Percentiles rank a stretch among this genome's conserved stretches.
Conservation (phyloP, 352 stramenopile species). For the Phytophthora syringae region DNA sequence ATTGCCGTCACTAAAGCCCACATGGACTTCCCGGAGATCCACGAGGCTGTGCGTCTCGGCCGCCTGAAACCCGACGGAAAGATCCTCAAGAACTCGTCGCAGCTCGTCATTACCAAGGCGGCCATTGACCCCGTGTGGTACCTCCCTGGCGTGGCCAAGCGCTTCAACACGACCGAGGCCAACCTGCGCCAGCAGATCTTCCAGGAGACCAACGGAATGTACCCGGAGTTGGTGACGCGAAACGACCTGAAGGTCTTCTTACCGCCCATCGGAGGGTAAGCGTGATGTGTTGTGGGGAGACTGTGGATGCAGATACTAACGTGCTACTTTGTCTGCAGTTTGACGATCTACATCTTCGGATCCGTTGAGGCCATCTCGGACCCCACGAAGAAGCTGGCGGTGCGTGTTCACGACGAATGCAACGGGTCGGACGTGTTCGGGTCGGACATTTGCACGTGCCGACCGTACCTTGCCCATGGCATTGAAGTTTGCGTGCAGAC, state of each 20-base stretch:
- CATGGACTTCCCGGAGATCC: slow-evolving; percentile 99
- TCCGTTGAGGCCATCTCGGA: slow-evolving; percentile 97
- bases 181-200: slow-evolving; percentile 98
- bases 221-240: slow-evolving; percentile 98
- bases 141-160: slow-evolving; percentile 97
- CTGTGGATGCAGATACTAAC: slow-evolving; percentile 10
- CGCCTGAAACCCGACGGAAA: slow-evolving; percentile 97
- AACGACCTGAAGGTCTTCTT: slow-evolving; percentile 99
- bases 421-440: slow-evolving; percentile 99
- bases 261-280: slow-evolving; percentile 96
- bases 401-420: slow-evolving; percentile 99
- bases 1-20: slow-evolving; percentile 97
- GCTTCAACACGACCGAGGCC: slow-evolving; percentile 97
- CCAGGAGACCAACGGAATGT: slow-evolving; percentile 99
- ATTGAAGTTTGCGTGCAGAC: slow-evolving; percentile 99
- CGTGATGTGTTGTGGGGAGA: not conserved
- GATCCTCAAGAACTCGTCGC: slow-evolving; percentile 91
- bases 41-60: slow-evolving; percentile 93
- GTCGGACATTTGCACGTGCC: slow-evolving; percentile 99
- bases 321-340: slow-evolving; percentile 31
- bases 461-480: slow-evolving; percentile 98
- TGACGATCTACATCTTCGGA: slow-evolving; percentile 99
- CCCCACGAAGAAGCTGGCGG: slow-evolving; percentile 96
- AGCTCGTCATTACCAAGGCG: slow-evolving; percentile 96
- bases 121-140: slow-evolving; percentile 99